Conservation (phyloP, 345 rosid genomes). For the Syzygium aromaticum region DNA sequence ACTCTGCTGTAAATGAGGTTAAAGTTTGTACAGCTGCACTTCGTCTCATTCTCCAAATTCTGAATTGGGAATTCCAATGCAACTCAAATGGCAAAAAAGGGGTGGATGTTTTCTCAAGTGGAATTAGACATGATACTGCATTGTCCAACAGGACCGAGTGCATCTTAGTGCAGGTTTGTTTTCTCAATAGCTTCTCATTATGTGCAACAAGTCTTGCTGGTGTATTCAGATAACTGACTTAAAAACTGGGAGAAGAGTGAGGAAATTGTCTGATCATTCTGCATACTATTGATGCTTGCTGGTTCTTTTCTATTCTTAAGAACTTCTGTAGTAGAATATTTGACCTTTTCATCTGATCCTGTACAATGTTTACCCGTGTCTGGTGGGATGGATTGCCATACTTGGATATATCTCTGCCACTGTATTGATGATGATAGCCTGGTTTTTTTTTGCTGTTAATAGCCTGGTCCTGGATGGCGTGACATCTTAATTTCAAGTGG, state of each 20-base stretch:
- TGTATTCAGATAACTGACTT: neutral
- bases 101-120: slow-evolving; percentile 49
- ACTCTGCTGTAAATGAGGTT: slow-evolving; percentile 58
- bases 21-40: slow-evolving; percentile 84
- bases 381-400: neutral
- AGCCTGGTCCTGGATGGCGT: slow-evolving; percentile 96
- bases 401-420: neutral
- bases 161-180: slow-evolving; percentile 66
- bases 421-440: neutral
- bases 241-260: neutral
- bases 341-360: neutral
- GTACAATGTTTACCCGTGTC: neutral
- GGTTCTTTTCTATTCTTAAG: neutral
- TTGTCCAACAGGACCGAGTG: slow-evolving; percentile 61
- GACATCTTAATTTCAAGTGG: slow-evolving; percentile 83
- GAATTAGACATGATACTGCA: slow-evolving; percentile 39
- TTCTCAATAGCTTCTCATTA: neutral
- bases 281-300: neutral
- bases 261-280: neutral
- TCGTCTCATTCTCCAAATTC: slow-evolving; percentile 85
- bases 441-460: slow-evolving; percentile 2
- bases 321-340: neutral
- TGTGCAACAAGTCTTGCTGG: neutral
- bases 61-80: slow-evolving; percentile 83
- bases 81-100: slow-evolving; percentile 31